Base-by-base conservation (phyloP, 2,329 filamentous ascomycete species). In the Albifimbria verrucaria region DNA sequence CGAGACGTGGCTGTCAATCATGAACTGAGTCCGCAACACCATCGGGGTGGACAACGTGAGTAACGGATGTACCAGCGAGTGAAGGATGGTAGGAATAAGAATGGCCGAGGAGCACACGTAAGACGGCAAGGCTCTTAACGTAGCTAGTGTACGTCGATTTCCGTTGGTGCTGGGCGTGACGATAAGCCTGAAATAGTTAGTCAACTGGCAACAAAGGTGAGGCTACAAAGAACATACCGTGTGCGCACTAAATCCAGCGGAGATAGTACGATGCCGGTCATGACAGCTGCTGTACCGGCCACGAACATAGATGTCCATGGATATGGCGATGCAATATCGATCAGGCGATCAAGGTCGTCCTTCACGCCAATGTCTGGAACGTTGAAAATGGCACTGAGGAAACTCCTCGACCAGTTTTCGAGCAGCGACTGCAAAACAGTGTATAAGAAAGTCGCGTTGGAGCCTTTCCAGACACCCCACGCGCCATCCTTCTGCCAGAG, bases 391-490 rank as follows among this genome's bases (percentile, higher is more conserved):
- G 94, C 93, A 44, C 91, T 91, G n/a, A 97, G 79, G 50, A 97
- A 81, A 63, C 91, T 94, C 62, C 92, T 84, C 10, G 92, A 89
- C 86, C 95, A 99, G 61, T 90, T 92, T 68, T 97, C 94, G 25
- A 96, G 76, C 7, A 95, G 87, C 11, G 91, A 91, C 57, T 92
- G 83, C 18, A 97, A 79, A 46, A 97, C 83, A 0, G 87, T 89
- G 72, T 97, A 96, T 48, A 97, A 78, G 65, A 97, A 99, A 1
- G 92, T 95, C 15, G 89, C 85, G 67, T 97, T 97, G 36, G 92
- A 90, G 9, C 88, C 86, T 69, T 97, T 97, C 92, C 93, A 99
- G 5, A 97, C 86, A 4, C 94, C 94, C 80, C 92, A 92, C 1
- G 87, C 87, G 32, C 92, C 90, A 67, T 96, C 93, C 61, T 89